Conservation (phyloP, 2,329 filamentous ascomycete species). For the Achaetomium macrosporum region DNA sequence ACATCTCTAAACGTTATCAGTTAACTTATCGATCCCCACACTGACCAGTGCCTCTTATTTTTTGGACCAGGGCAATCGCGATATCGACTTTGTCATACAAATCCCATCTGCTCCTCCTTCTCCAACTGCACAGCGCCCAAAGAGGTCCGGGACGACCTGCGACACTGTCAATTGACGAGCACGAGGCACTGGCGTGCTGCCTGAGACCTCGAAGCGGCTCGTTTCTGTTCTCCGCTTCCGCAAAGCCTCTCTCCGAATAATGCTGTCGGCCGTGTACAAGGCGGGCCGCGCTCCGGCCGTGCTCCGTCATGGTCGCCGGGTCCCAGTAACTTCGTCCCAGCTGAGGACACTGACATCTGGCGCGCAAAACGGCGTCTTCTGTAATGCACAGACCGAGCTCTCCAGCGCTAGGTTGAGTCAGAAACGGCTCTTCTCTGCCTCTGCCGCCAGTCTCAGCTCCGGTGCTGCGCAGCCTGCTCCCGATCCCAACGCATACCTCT, state of each 20-base stretch:
- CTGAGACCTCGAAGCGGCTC: slow-evolving; percentile 10
- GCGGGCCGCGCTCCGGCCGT: slow-evolving; percentile 53
- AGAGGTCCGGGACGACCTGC: slow-evolving; percentile 15
- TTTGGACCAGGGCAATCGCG: slow-evolving; percentile 9
- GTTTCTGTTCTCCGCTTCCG: slow-evolving; percentile 6
- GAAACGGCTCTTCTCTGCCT: slow-evolving; percentile 46
- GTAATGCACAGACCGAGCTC: slow-evolving; percentile 29
- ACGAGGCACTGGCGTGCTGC: slow-evolving; percentile 19
- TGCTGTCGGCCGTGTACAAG: slow-evolving; percentile 35
- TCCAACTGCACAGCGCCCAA: slow-evolving; percentile 7
- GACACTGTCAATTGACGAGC: slow-evolving; percentile 21
- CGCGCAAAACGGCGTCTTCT: slow-evolving; percentile 30
- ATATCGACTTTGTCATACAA: slow-evolving; percentile 12
- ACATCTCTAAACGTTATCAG: slow-evolving; percentile 21
- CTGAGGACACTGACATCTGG: slow-evolving; percentile 37
- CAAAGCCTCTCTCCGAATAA: slow-evolving; percentile 16
- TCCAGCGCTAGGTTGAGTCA: slow-evolving; percentile 30
- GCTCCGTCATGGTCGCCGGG: slow-evolving; percentile 49
- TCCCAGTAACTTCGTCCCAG: slow-evolving; percentile 42
- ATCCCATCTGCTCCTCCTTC: slow-evolving; percentile 14
- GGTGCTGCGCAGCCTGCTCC: slow-evolving; percentile 61
- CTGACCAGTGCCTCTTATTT: slow-evolving; percentile 20
- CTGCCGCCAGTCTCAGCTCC: slow-evolving; percentile 36
- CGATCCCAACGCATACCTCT: slow-evolving; percentile 78
- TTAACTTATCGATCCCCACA: slow-evolving; percentile 24